A percentile compares a stretch with the other conserved stretches of the same genome.
These are phyloP conservation scores for Diutina catenulata DNA, from an alignment of 1,139 yeast species.

Conservation along the genomic window DNA sequence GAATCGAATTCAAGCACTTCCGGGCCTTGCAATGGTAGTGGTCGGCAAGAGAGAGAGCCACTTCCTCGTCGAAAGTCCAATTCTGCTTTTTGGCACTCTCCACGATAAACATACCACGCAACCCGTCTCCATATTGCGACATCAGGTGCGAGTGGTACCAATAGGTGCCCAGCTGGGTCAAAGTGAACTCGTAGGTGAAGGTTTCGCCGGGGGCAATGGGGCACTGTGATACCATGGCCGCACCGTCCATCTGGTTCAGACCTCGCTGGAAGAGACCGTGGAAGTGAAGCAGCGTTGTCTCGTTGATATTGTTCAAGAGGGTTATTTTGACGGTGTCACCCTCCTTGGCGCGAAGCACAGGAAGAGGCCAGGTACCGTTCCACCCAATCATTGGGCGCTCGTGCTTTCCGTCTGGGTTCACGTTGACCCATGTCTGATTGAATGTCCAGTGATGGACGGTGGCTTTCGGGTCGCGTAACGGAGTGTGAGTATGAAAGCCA, in stretches of 20 bases:
- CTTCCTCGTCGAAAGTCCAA: neutral
- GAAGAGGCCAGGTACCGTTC: neutral
- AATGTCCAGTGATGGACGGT: too few species aligned
- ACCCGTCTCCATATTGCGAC: slow-evolving; percentile 4
- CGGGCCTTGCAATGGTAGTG: neutral
- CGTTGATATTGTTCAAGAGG: neutral
- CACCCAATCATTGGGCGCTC: slow-evolving; percentile 3
- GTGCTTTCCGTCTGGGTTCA: too few species aligned
- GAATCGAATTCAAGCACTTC: neutral
- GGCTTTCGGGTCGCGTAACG: too few species aligned
- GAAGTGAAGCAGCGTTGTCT: neutral
- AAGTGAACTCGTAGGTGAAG: neutral
- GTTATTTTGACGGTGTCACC: neutral
- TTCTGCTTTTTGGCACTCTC: neutral
- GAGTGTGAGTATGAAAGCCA: too few species aligned
- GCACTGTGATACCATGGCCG: slow-evolving; percentile 3
- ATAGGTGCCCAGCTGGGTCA: neutral
- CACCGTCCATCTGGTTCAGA: slow-evolving; percentile 1
- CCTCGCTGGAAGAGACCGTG: neutral
- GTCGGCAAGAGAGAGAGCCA: neutral
- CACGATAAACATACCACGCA: neutral
- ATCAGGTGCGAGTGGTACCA: slow-evolving; percentile 3
- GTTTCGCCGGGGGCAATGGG: slow-evolving; percentile 1
- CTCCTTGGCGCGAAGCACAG: neutral
- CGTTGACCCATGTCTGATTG: too few species aligned